These are phyloP conservation scores for Albizia julibrissin DNA, from an alignment of 306 rosid genomes.

Conservation along the genomic window DNA sequence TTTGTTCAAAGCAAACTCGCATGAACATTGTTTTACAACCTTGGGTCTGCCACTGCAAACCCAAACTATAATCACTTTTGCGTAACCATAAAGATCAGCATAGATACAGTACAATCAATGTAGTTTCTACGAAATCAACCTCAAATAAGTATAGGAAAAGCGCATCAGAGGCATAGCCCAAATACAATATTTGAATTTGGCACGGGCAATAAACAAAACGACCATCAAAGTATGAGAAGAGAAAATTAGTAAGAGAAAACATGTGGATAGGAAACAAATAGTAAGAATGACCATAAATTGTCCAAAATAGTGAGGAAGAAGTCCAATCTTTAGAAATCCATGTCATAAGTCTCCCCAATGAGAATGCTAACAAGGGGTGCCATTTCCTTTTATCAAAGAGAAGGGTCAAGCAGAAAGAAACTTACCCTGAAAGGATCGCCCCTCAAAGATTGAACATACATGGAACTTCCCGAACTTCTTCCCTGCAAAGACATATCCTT, in stretches of 20 bases:
- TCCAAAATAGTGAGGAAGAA: constrained; percentile 23
- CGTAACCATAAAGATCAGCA: background rate
- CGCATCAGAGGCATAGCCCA: background rate
- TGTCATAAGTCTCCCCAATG: background rate
- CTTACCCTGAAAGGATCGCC: constrained; percentile 89
- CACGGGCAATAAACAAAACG: background rate
- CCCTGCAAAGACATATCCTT: constrained; percentile 53
- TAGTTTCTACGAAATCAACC: background rate
- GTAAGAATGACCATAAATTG: background rate
- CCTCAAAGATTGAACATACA: constrained; percentile 91
- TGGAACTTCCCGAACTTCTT: constrained; percentile 60
- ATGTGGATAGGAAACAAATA: background rate
- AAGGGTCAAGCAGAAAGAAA: constrained; percentile 34
- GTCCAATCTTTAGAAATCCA: background rate
- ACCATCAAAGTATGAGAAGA: background rate
- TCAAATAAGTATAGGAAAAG: background rate
- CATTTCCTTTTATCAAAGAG: constrained; percentile 29
- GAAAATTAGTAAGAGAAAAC: background rate
- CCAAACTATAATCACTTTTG: background rate
- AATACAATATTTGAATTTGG: background rate
- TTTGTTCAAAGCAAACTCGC: background rate
- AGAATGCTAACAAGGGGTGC: constrained; percentile 15
- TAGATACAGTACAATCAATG: background rate
- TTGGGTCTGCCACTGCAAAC: background rate
- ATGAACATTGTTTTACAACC: background rate